phyloP scores from a whole-genome alignment of 148 eudicot genomes.

The Diospyros kaki region DNA sequence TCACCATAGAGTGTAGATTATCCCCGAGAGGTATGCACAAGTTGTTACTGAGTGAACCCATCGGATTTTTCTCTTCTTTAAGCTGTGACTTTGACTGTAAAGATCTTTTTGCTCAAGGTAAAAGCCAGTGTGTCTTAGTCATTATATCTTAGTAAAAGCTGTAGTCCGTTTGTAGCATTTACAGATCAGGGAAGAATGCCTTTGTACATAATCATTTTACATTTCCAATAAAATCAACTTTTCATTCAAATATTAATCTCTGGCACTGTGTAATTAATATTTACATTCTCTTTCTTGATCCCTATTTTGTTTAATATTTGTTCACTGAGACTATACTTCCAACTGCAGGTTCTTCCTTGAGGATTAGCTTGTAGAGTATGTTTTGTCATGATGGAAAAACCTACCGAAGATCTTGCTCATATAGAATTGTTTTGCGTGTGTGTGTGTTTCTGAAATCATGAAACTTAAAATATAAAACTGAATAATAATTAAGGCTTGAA shows the following conservation, averaged over 20 bases:
- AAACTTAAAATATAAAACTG: not conserved
- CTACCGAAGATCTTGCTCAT: not conserved
- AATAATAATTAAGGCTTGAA: not conserved
- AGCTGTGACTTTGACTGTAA: conserved; percentile 36
- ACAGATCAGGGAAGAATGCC: conserved; percentile 32
- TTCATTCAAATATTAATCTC: not conserved
- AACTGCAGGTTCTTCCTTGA: not conserved
- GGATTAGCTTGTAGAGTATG: not conserved
- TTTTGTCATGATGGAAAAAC: not conserved
- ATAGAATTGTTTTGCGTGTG: not conserved
- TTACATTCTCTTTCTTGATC: not conserved
- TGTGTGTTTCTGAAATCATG: not conserved
- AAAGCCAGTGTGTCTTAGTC: conserved; percentile 31
- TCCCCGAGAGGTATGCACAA: conserved; percentile 28
- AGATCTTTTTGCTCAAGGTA: conserved; percentile 29
- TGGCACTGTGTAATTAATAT: not conserved
- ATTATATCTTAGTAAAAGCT: conserved; percentile 29
- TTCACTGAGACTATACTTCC: not conserved
- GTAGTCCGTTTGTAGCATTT: conserved; percentile 44
- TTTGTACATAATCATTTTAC: conserved; percentile 37
- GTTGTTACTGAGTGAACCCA: conserved; percentile 22
- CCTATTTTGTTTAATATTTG: not conserved
- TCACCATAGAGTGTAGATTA: conserved; percentile 38
- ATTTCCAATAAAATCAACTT: conserved; percentile 33
- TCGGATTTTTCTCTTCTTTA: conserved; percentile 27